Evolutionary conservation across 495 filamentous ascomycete species (phyloP), one percentile per base, ranked within the genome.

Genomic region (Friedmanniomyces simplex): DNA sequence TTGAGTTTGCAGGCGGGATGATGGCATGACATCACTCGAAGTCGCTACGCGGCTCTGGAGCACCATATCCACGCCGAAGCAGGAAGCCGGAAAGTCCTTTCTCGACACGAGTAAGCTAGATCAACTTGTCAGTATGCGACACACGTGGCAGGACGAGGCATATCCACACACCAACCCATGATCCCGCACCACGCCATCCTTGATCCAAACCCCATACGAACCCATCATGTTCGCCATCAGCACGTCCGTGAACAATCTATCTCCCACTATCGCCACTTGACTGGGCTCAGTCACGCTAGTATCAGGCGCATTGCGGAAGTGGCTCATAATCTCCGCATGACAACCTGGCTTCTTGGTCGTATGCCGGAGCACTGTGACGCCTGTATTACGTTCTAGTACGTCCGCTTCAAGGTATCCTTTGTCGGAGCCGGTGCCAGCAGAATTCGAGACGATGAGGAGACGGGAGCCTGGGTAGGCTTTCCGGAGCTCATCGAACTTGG

Each of bases 221-320:
- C 93, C 91, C 89, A 96, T 96, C 75, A 83, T 73, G 60, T 89
- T 91, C 48, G 90, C 93, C 79, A 97, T 85, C 73, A 96, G 78
- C 62, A 96, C 84, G 72, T 97, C 93, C 0, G 93, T 96, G 54
- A 88, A 84, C 37, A 98, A 71, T 21, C 93, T 77, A 72, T 97
- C 93, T 12, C 93, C 93, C 0, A 99, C 82, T 22, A 99, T 78
- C 12, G 86, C 93, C 63, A 99, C 82, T 66, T 99, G 87, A 61
- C 79, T 77, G 2, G 90, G 76, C n/a, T 75, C 69, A 0, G 87
- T 86, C n/a, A 96, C 83, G 0, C 78, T 81, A 1, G 79, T 75
- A 56, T 89, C 84, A 0, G 80, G 79, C 34, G 79, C 72, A 6
- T 73, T 66, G 25, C 74, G 76, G 66, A 95, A 91, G 73, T 91